Percentiles rank a stretch among this genome's conserved stretches.
These are phyloP conservation scores for Apiotrichum akiyoshidainum DNA, from an alignment of 1,284 basidiomycete species.

Conservation along the genomic window DNA sequence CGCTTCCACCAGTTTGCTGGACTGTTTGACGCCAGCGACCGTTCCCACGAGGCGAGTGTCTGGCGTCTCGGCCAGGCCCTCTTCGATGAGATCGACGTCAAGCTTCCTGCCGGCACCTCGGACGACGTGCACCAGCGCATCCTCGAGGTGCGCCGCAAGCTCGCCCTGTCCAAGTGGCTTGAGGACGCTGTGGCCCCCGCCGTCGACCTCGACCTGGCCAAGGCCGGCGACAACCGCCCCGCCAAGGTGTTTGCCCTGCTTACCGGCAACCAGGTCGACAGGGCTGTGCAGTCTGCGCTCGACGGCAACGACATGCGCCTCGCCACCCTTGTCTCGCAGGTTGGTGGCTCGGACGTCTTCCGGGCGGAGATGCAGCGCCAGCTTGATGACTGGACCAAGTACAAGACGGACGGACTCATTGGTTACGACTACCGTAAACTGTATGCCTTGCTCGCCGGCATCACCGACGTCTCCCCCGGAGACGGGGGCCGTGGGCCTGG, in stretches of 20 bases:
- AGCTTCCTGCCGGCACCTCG: constrained; percentile 60
- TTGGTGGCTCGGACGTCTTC: constrained; percentile 74
- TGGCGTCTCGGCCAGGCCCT: constrained; percentile 87
- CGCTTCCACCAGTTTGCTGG: constrained; percentile 75
- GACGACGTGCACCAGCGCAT: constrained; percentile 56
- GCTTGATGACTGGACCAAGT: constrained; percentile 76
- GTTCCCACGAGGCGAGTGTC: constrained; percentile 70
- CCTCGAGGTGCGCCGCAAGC: constrained; percentile 66
- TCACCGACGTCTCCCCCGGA: constrained; percentile 64
- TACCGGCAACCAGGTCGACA: constrained; percentile 81
- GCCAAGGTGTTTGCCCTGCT: constrained; percentile 71
- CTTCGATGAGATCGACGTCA: constrained; percentile 74
- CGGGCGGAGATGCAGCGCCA: constrained; percentile 73
- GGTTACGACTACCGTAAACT: constrained; percentile 68
- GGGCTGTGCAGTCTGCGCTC: constrained; percentile 72
- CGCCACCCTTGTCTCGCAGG: constrained; percentile 87
- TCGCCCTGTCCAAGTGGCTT: constrained; percentile 81
- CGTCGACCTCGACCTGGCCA: constrained; percentile 72
- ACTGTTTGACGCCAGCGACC: constrained; percentile 70
- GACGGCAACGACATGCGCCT: constrained; percentile 78
- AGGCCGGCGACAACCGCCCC: constrained; percentile 53
- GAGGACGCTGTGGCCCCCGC: constrained; percentile 67
- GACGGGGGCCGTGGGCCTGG: constrained; percentile 57
- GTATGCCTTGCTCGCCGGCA: constrained; percentile 81
- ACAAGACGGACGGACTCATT: constrained; percentile 71